Percentiles rank a stretch among this genome's conserved stretches.
Evolutionary conservation across 129 eudicot species (phyloP).

Genomic region (Cynara cardunculus): DNA sequence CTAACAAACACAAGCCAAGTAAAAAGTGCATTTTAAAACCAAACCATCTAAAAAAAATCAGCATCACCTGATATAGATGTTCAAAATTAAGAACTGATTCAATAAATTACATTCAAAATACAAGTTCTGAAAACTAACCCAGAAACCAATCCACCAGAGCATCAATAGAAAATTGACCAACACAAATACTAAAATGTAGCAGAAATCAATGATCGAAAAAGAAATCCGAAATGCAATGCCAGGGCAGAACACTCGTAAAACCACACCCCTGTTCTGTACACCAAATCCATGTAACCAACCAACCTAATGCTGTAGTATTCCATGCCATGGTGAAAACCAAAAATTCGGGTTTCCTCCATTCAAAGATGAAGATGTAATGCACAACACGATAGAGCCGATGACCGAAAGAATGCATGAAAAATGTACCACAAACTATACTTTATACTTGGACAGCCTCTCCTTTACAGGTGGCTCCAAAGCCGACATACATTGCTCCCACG

Average conservation of each 20-base stretch:
- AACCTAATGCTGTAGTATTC: background rate
- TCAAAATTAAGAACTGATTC: background rate
- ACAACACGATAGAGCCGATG: background rate
- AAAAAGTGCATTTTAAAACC: background rate
- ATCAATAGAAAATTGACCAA: background rate
- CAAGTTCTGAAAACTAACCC: background rate
- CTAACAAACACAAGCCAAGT: background rate
- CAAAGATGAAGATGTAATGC: background rate
- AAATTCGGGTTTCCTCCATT: background rate
- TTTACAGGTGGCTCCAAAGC: slow-evolving; percentile 76
- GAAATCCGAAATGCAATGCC: background rate
- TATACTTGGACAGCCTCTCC: slow-evolving; percentile 68
- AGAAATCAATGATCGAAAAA: background rate
- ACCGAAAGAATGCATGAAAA: background rate
- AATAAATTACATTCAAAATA: background rate
- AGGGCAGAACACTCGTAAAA: background rate
- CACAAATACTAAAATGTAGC: background rate
- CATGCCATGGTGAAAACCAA: background rate
- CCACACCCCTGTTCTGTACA: background rate
- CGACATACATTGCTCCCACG: slow-evolving; percentile 95
- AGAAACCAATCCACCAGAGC: background rate
- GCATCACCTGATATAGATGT: background rate
- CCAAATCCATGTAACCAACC: background rate
- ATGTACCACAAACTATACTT: slow-evolving; percentile 35
- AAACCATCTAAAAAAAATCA: background rate